Evolutionary conservation across 257 asterid genomes (phyloP), one percentile per base, ranked within the genome.

Genomic region (Parsonsia alboflavescens): DNA sequence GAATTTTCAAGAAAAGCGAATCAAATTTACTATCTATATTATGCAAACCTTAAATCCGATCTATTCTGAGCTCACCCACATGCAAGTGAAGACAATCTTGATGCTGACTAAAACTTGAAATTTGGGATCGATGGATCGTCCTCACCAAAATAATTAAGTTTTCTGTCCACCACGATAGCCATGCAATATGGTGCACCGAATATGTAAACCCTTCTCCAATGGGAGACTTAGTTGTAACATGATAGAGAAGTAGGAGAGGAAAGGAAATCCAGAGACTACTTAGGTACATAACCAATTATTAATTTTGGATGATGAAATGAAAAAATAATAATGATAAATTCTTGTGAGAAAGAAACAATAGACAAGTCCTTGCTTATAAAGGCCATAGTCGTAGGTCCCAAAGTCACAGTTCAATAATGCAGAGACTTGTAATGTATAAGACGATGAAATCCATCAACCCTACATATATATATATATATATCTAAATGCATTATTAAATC

Each of bases 391-490:
- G 67, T 61, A 61, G 67, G 67, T 28, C 67, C 67, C 67, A 61
- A 61, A 61, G n/a, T 61, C 22, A 28, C 67, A 61, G 44, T 28
- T 61, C 67, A 61, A 61, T 61, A 61, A 28, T 61, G 67, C 67
- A 61, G 30, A 61, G 30, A 57, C 10, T 22, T 57, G 33, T 57
- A n/a, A 57, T 22, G 42, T 30, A 61, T 21, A 12, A 1, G 67
- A 33, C 3, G 39, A 33, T 33, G 3, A 33, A 33, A 61, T 21
- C 11, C 7, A 54, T 4, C 3, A 54, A 28, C 44, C 67, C 11
- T 28, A 19, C n/a, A 61, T 12, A 9, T 6, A 53, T 53, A n/a
- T n/a, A n/a, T n/a, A n/a, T n/a, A n/a, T n/a, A n/a, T n/a, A n/a
- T n/a, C n/a, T n/a, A n/a, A n/a, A n/a, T n/a, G n/a, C n/a, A n/a